These are phyloP conservation scores for Castanea mollissima DNA, from an alignment of 306 rosid species.

Conservation along the genomic window DNA sequence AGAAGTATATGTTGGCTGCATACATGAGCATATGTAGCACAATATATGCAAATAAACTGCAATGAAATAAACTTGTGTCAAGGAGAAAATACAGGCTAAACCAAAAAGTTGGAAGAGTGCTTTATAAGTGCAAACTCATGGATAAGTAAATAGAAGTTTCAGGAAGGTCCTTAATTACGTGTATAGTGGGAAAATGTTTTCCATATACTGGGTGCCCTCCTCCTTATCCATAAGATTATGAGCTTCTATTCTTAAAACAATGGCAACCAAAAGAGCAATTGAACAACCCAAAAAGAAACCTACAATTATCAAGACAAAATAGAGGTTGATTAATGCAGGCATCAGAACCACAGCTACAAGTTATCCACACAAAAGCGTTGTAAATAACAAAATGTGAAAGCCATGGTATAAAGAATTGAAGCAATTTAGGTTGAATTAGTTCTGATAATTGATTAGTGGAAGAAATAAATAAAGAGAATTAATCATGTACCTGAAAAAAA, in stretches of 20 bases:
- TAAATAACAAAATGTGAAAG: not conserved
- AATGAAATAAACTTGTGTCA: constrained; percentile 24
- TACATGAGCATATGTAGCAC: constrained; percentile 70
- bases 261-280: constrained; percentile 48
- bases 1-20: constrained; percentile 59
- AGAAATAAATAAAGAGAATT: not conserved
- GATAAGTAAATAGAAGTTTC: constrained; percentile 1
- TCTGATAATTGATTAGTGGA: not conserved
- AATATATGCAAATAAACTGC: constrained; percentile 66
- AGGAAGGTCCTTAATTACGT: constrained; percentile 31
- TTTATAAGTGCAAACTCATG: not conserved
- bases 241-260: constrained; percentile 39
- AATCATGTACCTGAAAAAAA: constrained; percentile 47
- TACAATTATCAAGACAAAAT: constrained; percentile 18
- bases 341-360: not conserved
- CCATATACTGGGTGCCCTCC: constrained; percentile 48
- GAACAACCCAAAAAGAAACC: constrained; percentile 73
- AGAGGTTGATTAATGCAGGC: constrained; percentile 2
- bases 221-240: constrained; percentile 36
- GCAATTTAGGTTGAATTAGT: not conserved
- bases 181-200: constrained; percentile 66
- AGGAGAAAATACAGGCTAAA: constrained; percentile 14
- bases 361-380: constrained; percentile 1
- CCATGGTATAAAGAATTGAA: not conserved
- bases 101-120: not conserved